Conservation (phyloP, 1,284 basidiomycete genomes). For the Leccinum subrobustum region DNA sequence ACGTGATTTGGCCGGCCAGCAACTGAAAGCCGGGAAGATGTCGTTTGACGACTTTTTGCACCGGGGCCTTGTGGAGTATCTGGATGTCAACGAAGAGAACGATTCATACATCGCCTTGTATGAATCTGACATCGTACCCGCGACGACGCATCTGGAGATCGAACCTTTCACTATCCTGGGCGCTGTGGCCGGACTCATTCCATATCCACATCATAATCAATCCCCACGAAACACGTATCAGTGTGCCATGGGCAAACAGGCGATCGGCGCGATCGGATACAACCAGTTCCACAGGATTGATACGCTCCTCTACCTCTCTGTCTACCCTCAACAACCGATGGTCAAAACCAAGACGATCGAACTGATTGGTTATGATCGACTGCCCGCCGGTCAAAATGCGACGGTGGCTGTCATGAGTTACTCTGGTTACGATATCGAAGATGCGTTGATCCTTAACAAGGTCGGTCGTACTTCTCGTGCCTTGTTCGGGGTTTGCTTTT, state of each 20-base stretch:
- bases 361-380: conserved; percentile 92
- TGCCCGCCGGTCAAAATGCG: conserved; percentile 98
- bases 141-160: conserved; percentile 96
- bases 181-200: conserved; percentile 96
- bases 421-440: conserved; percentile 99
- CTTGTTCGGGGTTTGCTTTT: conserved; percentile 9
- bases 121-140: conserved; percentile 80
- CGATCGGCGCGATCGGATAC: conserved; percentile 98
- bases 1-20: conserved; percentile 40
- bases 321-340: conserved; percentile 99
- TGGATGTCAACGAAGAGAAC: conserved; percentile 99
- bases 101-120: conserved; percentile 97
- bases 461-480: conserved; percentile 37
- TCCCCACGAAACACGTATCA: conserved; percentile 99
- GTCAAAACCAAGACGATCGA: conserved; percentile 99
- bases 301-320: conserved; percentile 95
- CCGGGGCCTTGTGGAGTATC: conserved; percentile 97
- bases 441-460: conserved; percentile 96
- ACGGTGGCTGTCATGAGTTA: conserved; percentile 99
- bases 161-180: conserved; percentile 98
- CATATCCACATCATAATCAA: conserved; percentile 99
- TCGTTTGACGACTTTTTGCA: conserved; percentile 95
- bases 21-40: conserved; percentile 77
- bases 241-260: conserved; percentile 99
- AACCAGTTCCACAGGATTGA: conserved; percentile 99